Conservation (phyloP, 306 rosid genomes). For the Quercus cerris region DNA sequence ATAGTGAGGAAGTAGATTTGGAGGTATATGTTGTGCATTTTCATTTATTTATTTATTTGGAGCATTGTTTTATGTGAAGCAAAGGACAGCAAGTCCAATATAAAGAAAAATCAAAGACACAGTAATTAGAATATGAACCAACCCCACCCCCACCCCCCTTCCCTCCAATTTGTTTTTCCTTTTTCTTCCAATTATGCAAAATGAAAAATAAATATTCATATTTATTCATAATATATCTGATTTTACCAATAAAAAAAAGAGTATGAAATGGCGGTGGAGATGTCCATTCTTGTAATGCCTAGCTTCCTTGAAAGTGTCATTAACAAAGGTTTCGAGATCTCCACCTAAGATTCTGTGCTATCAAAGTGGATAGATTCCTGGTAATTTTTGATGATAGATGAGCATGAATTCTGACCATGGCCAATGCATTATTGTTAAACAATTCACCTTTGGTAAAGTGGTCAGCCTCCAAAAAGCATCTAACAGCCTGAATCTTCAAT, state of each 20-base stretch:
- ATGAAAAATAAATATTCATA: not conserved
- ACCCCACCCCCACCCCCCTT: not conserved
- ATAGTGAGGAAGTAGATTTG: conserved; percentile 79
- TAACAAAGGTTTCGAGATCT: not conserved
- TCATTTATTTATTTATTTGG: not conserved
- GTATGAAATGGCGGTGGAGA: not conserved
- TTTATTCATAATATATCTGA: too few relatives aligned
- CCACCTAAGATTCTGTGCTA: not conserved
- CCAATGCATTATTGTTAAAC: too few relatives aligned
- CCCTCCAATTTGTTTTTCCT: not conserved
- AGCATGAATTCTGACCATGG: too few relatives aligned
- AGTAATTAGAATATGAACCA: not conserved
- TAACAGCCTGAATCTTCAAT: too few relatives aligned
- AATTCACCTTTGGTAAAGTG: too few relatives aligned
- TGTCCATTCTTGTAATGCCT: not conserved
- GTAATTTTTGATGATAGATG: not conserved
- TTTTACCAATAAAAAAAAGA: not conserved
- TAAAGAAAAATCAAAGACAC: not conserved
- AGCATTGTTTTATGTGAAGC: not conserved
- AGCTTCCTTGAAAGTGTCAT: not conserved
- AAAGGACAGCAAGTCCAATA: not conserved
- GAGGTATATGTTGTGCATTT: conserved; percentile 46
- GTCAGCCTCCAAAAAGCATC: too few relatives aligned
- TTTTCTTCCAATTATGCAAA: not conserved
- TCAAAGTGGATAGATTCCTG: too few relatives aligned